These are phyloP conservation scores for Bipolaris bicolor DNA, from an alignment of 2,329 filamentous ascomycete genomes.

Conservation along the genomic window DNA sequence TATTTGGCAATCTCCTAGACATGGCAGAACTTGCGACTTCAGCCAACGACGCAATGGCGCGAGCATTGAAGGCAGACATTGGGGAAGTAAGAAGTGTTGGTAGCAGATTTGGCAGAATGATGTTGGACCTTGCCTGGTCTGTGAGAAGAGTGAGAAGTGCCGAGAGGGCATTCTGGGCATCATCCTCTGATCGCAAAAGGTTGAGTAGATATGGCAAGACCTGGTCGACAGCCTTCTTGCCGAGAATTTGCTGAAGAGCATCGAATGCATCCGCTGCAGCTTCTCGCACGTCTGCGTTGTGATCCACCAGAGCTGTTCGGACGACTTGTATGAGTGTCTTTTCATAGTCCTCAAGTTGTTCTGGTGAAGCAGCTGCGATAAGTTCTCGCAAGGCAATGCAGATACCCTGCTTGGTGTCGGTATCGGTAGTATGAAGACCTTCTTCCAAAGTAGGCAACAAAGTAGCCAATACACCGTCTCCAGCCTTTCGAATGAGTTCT, in stretches of 20 bases:
- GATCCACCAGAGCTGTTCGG: slow-evolving; percentile 88
- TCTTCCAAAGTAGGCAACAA: slow-evolving; percentile 91
- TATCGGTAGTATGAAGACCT: slow-evolving; percentile 86
- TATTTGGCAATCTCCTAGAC: slow-evolving; percentile 85
- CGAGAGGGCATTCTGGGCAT: slow-evolving; percentile 89
- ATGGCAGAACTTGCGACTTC: slow-evolving; percentile 89
- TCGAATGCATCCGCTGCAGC: slow-evolving; percentile 97
- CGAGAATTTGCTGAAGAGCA: slow-evolving; percentile 87
- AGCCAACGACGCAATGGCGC: slow-evolving; percentile 88
- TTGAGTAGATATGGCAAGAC: slow-evolving; percentile 91
- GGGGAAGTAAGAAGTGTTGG: slow-evolving; percentile 89
- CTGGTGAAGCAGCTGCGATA: slow-evolving; percentile 84
- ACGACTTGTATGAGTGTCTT: slow-evolving; percentile 95
- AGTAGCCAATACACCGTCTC: slow-evolving; percentile 87
- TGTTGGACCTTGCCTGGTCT: slow-evolving; percentile 90
- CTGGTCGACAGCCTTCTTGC: slow-evolving; percentile 93
- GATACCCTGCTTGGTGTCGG: slow-evolving; percentile 94
- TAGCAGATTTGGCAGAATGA: slow-evolving; percentile 94
- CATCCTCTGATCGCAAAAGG: slow-evolving; percentile 81
- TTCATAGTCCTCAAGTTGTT: slow-evolving; percentile 91
- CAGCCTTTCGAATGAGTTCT: slow-evolving; percentile 95
- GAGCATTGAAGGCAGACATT: slow-evolving; percentile 93
- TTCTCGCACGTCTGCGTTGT: slow-evolving; percentile 87
- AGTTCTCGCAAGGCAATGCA: slow-evolving; percentile 95
- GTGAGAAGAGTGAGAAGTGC: slow-evolving; percentile 93